Evolutionary conservation across 2,329 filamentous ascomycete species (phyloP).

Genomic region (Myriosclerotinia scirpicola): DNA sequence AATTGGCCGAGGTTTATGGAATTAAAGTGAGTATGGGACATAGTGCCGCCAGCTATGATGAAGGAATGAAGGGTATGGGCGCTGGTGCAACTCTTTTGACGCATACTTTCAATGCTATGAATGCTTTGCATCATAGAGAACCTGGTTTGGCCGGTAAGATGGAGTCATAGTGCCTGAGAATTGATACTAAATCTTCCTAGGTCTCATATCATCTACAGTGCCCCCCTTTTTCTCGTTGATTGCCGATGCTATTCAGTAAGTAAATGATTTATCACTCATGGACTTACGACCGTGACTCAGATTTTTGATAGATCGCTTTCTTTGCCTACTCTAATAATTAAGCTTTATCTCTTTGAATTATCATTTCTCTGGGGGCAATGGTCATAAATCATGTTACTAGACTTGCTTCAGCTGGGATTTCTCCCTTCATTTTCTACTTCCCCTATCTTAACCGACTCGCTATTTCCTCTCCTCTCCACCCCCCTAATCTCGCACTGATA

Average conservation of each 20-base stretch:
- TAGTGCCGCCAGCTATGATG: constrained; percentile 48
- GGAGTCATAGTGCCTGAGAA: background rate
- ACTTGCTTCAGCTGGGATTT: background rate
- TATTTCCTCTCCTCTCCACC: background rate
- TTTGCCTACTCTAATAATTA: too few species aligned
- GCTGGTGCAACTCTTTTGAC: constrained; percentile 54
- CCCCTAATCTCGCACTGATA: background rate
- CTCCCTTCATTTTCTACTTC: background rate
- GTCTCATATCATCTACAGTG: constrained; percentile 39
- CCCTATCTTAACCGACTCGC: background rate
- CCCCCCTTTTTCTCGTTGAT: constrained; percentile 53
- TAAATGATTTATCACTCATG: background rate
- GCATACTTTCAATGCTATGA: constrained; percentile 57
- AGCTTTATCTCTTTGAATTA: too few species aligned
- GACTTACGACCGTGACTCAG: background rate
- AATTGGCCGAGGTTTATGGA: constrained; percentile 41
- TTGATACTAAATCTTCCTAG: constrained; percentile 22
- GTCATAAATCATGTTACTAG: background rate
- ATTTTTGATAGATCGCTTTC: background rate
- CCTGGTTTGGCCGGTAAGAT: constrained; percentile 50
- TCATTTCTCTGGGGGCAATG: background rate
- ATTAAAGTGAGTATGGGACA: constrained; percentile 43
- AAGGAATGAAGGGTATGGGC: constrained; percentile 47
- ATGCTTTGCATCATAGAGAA: constrained; percentile 49
- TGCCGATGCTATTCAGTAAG: constrained; percentile 51